These are phyloP conservation scores for Penicillium ucsense DNA, from an alignment of 495 filamentous ascomycete species.

Conservation along the genomic window DNA sequence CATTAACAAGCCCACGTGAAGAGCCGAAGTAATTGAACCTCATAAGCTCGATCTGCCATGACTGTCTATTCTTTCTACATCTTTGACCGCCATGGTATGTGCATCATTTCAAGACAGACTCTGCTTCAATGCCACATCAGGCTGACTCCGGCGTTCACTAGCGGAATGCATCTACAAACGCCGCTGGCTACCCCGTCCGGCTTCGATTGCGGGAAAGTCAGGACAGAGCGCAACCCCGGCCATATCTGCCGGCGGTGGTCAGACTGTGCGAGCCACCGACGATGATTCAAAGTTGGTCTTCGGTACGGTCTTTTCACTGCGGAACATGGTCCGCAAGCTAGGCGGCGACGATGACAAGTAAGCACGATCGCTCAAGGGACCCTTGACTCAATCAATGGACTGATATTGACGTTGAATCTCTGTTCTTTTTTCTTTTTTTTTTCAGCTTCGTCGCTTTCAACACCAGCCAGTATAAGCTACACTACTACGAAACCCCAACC, in stretches of 20 bases:
- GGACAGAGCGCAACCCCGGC: conserved; percentile 22
- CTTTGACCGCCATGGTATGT: conserved; percentile 91
- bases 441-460: conserved; percentile 76
- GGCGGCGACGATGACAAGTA: conserved; percentile 79
- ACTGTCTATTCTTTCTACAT: conserved; percentile 97
- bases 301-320: conserved; percentile 87
- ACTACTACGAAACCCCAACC: conserved; percentile 97
- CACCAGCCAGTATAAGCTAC: conserved; percentile 91
- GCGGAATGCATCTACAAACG: conserved; percentile 97
- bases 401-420: too few relatives aligned
- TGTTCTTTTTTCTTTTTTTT: too few relatives aligned
- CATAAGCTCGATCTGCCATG: conserved; percentile 42
- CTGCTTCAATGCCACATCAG: not conserved
- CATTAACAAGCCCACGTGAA: not conserved
- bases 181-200: conserved; percentile 53
- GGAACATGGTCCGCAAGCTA: conserved; percentile 94
- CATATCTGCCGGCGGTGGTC: conserved; percentile 23
- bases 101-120: not conserved
- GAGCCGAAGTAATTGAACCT: too few relatives aligned
- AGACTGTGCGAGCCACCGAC: conserved; percentile 49
- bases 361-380: conserved; percentile 1
- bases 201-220: conserved; percentile 31
- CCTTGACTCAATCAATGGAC: too few relatives aligned
- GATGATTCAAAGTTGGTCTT: conserved; percentile 97
- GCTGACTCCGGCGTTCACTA: conserved; percentile 19